Base-by-base conservation (phyloP, 2,329 filamentous ascomycete genomes). In the Alternaria triticina region DNA sequence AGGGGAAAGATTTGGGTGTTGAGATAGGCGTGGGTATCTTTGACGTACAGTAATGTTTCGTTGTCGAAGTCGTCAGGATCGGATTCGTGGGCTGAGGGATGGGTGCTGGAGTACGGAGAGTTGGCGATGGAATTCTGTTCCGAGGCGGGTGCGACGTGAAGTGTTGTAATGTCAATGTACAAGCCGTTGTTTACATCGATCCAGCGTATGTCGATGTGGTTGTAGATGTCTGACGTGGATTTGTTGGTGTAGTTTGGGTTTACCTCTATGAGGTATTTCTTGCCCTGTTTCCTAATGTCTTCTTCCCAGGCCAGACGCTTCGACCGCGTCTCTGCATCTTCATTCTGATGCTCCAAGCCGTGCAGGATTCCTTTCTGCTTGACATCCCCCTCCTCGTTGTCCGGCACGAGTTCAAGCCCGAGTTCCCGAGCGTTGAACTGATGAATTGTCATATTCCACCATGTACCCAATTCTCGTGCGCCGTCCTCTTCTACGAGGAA, bases 401-500 rank as follows among this genome's bases (percentile, higher is more conserved):
- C 30, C 23, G 13, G 1, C 20, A 9, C 49, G 25, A 25, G 3
- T 50, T 49, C n/a, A 10, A 70, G 13, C 3, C 68, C 68, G 5
- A 72, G 30, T 1, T 68, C 65, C 3, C 6, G 27, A 6, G 61
- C 68, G 0, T 75, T 54, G 50, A 72, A 75, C 17, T 64, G 80
- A 67, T 88, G 85, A 22, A 88, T 82, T 1, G 85, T 88, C 86
- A 89, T 88, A 70, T 89, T 89, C 79, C 88, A 88, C 76, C 87
- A 88, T 23, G 79, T 77, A 10, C 85, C 87, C 6, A 89, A 79
- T 73, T 86, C 86, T n/a, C 81, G 74, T 56, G 89, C 86, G 0
- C 85, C 85, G 12, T 76, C 70, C 70, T 88, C 85, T 6, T 85
- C 84, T 15, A 89, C 82, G 73, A 88, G 85, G 12, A 89, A 85